These are phyloP conservation scores for Phytopythium oedochilum DNA, from an alignment of 352 stramenopile species.

Conservation along the genomic window DNA sequence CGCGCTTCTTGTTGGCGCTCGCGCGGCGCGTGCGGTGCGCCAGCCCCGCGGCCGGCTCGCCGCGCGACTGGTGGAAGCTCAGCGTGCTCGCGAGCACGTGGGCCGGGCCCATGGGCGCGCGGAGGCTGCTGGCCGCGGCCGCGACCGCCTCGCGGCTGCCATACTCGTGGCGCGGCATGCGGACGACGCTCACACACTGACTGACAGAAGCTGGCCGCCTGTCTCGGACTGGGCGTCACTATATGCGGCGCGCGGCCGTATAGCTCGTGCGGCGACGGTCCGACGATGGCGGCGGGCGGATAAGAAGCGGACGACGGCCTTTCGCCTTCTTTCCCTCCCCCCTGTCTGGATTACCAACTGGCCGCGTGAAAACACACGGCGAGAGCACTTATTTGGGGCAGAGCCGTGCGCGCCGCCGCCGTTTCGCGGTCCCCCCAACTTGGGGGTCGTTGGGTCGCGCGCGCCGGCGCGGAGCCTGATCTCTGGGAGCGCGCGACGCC, in stretches of 20 bases:
- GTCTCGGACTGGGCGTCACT: not conserved
- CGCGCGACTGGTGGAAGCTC: slow-evolving; percentile 6
- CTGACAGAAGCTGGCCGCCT: no score
- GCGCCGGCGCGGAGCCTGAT: no score
- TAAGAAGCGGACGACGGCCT: slow-evolving; percentile 2
- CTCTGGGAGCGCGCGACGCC: no score
- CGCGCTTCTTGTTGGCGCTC: slow-evolving; percentile 4
- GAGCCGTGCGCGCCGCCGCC: slow-evolving; percentile 4
- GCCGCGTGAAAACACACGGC: not conserved
- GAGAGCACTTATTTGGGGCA: not conserved
- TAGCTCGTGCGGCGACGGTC: not conserved
- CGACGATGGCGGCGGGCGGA: not conserved
- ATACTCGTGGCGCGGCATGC: slow-evolving; percentile 3
- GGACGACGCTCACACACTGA: no score
- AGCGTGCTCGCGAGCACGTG: slow-evolving; percentile 3
- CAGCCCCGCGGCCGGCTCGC: not conserved
- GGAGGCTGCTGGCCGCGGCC: not conserved
- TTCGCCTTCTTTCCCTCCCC: not conserved
- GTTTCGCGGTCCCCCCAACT: no score
- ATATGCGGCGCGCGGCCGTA: not conserved
- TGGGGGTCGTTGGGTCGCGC: not conserved
- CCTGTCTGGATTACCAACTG: slow-evolving; percentile 1
- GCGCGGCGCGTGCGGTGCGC: slow-evolving; percentile 3
- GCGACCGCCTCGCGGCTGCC: not conserved
- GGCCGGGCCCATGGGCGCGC: not conserved